Conservation (phyloP, 768 basidiomycete species). For the Tulasnella sp. region DNA sequence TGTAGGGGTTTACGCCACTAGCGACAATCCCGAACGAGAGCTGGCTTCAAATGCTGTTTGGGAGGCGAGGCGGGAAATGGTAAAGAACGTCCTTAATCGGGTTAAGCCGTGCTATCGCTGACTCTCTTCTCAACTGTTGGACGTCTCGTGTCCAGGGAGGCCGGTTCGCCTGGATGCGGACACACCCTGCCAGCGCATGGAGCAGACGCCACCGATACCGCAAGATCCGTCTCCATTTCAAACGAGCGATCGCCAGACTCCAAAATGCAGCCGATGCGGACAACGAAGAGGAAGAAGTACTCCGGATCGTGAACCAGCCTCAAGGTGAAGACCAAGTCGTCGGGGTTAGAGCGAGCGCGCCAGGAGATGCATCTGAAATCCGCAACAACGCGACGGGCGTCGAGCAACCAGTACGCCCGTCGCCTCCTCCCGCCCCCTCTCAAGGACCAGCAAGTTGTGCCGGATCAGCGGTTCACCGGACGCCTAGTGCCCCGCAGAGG, state of each 20-base stretch:
- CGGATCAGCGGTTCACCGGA: not conserved
- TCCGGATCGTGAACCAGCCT: not conserved
- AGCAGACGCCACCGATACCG: not conserved
- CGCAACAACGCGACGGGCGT: not conserved
- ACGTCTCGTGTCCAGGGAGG: not conserved
- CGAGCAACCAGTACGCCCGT: not conserved
- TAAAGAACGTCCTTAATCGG: not conserved
- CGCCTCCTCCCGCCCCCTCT: not conserved
- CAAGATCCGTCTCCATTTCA: not conserved
- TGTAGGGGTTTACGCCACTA: not conserved
- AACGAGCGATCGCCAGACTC: not conserved
- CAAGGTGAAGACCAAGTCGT: not conserved
- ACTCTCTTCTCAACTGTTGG: not conserved
- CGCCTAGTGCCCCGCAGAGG: not conserved
- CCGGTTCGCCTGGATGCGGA: not conserved
- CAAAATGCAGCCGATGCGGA: not conserved
- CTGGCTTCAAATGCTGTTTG: not conserved
- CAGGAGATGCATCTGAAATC: not conserved
- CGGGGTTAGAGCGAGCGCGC: too few relatives aligned
- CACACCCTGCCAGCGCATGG: not conserved
- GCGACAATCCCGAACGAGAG: not conserved
- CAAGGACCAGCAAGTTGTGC: not conserved
- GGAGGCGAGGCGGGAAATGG: not conserved
- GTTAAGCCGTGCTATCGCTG: not conserved
- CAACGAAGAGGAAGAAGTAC: not conserved